These are phyloP conservation scores for Juncus inflexus DNA, from an alignment of 176 grass and related monocot species.

Conservation along the genomic window DNA sequence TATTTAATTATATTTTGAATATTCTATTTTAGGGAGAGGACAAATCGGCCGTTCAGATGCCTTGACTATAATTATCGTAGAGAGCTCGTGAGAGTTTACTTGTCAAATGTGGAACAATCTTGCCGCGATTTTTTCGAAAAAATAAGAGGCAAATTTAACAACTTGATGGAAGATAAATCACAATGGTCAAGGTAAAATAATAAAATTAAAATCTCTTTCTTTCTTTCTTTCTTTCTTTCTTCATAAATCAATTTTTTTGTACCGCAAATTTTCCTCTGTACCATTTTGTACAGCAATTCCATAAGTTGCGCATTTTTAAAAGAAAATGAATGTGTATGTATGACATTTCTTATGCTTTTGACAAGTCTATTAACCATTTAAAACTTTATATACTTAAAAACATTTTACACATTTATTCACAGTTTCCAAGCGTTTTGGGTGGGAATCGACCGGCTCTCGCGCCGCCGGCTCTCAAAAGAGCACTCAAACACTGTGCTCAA, in stretches of 20 bases:
- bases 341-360: not conserved
- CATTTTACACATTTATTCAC: slow-evolving; percentile 26
- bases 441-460: slow-evolving; percentile 51
- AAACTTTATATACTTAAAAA: not conserved
- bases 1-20: too few species aligned
- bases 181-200: slow-evolving; percentile 79
- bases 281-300: too few species aligned
- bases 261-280: too few species aligned
- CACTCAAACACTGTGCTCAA: slow-evolving; percentile 67
- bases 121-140: slow-evolving; percentile 90
- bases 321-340: not conserved
- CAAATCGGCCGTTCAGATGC: slow-evolving; percentile 62
- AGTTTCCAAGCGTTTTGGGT: slow-evolving; percentile 82
- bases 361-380: not conserved
- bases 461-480: slow-evolving; percentile 63
- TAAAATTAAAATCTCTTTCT: too few species aligned
- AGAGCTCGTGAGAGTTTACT: slow-evolving; percentile 87
- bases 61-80: slow-evolving; percentile 83
- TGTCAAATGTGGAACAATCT: slow-evolving; percentile 96
- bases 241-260: too few species aligned
- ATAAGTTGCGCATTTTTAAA: not conserved
- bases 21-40: slow-evolving; percentile 34
- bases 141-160: slow-evolving; percentile 70
- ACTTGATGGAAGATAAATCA: slow-evolving; percentile 75
- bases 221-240: too few species aligned